Base-by-base conservation (phyloP, 768 basidiomycete genomes). In the Pleurotus djamor region DNA sequence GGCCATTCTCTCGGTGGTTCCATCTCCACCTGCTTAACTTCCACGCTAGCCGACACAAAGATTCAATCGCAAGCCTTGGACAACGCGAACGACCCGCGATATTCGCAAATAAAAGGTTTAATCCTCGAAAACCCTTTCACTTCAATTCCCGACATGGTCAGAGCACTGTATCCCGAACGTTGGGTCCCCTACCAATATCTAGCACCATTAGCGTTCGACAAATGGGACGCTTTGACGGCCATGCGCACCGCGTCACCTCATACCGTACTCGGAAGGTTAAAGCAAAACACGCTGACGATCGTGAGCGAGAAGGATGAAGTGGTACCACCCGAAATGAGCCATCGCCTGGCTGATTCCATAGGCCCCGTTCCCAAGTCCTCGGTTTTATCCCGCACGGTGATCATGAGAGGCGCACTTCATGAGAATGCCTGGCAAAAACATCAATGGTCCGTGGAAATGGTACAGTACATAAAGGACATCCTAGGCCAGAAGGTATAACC, bases 111-210 rank as follows among this genome's bases (percentile, higher is more conserved):
- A 17, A 59, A 63, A 14, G 82, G 79, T 2, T 56, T 81, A 9
- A 69, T 83, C 6, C 67, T 83, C 4, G 82, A 84, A 67, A 84
- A 84, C 64, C 75, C 82, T 0, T 77, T 84, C 57, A 68, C 78
- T 1, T 79, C 76, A 13, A 73, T 82, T 16, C 75, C 77, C 0
- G 71, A 61, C 5, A 83, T 84, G 81, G 71, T 83, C 12, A 63
- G 67, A 17, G 74, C 77, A 7, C 66, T 84, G 5, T 83, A 84
- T 60, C 78, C 80, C 0, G 72, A 78, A 44, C 67, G 65, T 16
- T 82, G 78, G 79, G 60, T 83, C 5, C 82, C 82, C 0, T 83
- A 84, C 62, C 79, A 74, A 36, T 76, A 79, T 59, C 72, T 84
- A n/a, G 70, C 71, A 3, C 70, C 73, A 0, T 68, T 80, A 37